Conservation (phyloP, 345 rosid genomes). For the Punica granatum region DNA sequence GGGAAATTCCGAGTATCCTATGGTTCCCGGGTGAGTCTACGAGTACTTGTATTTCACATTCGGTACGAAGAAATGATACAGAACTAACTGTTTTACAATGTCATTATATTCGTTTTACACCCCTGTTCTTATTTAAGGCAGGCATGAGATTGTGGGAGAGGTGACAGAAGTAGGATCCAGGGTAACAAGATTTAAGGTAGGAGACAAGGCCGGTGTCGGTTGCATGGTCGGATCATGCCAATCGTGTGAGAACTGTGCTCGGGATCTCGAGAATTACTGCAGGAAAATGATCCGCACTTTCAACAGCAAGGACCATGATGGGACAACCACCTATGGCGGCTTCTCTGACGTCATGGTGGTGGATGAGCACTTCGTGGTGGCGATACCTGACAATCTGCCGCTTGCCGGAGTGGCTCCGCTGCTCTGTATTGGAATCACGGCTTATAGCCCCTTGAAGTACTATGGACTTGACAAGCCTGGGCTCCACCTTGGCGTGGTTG, state of each 20-base stretch:
- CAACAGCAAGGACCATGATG: constrained; percentile 29
- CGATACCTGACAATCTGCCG: constrained; percentile 36
- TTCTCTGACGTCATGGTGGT: constrained; percentile 23
- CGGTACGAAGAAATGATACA: too few relatives aligned
- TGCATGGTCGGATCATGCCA: constrained; percentile 16
- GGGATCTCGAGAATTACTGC: constrained; percentile 21
- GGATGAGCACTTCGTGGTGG: constrained; percentile 29
- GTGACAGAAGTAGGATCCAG: constrained; percentile 4
- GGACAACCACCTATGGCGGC: constrained; percentile 35
- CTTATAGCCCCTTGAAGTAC: constrained; percentile 31
- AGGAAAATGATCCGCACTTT: constrained; percentile 22
- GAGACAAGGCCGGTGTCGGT: constrained; percentile 18
- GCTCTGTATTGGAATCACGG: constrained; percentile 39
- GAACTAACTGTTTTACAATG: neutral
- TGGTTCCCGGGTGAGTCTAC: constrained; percentile 6
- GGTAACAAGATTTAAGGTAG: constrained; percentile 4
- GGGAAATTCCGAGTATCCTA: neutral
- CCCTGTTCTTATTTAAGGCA: too few relatives aligned
- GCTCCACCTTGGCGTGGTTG: constrained; percentile 32
- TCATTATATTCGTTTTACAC: neutral
- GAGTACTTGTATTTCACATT: neutral
- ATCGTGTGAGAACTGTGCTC: constrained; percentile 26
- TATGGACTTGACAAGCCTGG: constrained; percentile 40
- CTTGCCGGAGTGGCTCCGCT: constrained; percentile 30
- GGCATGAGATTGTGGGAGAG: constrained; percentile 15